These are phyloP conservation scores for Oryza meyeriana DNA, from an alignment of 176 grass and related monocot genomes.

Conservation along the genomic window DNA sequence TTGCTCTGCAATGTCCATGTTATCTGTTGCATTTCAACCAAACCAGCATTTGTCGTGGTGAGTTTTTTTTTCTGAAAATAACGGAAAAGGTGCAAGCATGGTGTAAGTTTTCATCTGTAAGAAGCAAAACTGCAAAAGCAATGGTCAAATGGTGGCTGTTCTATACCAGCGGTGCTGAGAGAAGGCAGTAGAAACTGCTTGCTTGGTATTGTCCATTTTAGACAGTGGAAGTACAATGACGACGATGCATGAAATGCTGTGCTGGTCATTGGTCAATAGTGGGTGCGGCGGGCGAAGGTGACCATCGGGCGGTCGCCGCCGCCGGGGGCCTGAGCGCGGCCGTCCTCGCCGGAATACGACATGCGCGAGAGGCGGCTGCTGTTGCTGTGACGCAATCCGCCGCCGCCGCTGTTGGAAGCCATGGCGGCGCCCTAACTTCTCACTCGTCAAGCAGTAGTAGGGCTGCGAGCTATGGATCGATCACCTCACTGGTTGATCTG, in stretches of 20 bases:
- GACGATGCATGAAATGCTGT: neutral
- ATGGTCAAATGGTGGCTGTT: too few relatives aligned
- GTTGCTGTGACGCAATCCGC: slow-evolving; percentile 50
- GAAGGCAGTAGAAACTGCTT: neutral
- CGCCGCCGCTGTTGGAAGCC: slow-evolving; percentile 40
- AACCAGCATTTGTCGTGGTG: neutral
- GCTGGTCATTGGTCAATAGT: neutral
- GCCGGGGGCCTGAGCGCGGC: neutral
- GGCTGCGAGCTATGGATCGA: neutral
- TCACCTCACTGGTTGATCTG: slow-evolving; percentile 36
- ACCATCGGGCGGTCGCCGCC: slow-evolving; percentile 47
- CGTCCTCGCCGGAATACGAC: slow-evolving; percentile 42
- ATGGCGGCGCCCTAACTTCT: slow-evolving; percentile 7
- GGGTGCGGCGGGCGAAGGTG: slow-evolving; percentile 73
- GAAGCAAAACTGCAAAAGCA: neutral
- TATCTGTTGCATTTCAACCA: neutral
- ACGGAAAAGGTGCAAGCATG: neutral
- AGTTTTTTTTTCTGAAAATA: neutral
- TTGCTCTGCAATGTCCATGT: neutral
- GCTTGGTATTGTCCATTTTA: neutral
- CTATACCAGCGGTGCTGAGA: neutral
- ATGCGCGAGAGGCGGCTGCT: slow-evolving; percentile 50
- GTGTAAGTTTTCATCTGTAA: neutral
- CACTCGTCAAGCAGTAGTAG: neutral
- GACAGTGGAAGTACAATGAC: neutral